phyloP scores from a whole-genome alignment of 257 asterid species.

The Linderniella brevidens region DNA sequence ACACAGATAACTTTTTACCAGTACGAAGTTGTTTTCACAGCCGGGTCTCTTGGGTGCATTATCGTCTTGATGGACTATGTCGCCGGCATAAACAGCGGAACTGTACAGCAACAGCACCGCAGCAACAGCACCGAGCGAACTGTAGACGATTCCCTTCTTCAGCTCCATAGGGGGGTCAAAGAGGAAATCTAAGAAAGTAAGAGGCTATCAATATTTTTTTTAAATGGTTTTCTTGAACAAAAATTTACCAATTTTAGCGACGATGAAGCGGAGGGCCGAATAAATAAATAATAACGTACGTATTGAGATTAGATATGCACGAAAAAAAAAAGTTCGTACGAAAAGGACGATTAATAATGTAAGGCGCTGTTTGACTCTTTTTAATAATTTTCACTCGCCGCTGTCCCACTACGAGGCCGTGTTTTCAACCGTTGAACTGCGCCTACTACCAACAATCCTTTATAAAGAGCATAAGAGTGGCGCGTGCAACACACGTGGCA shows the following conservation, averaged over 20 bases:
- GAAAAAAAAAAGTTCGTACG: slow-evolving; percentile 9
- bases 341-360: slow-evolving; percentile 8
- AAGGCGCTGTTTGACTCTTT: too few relatives aligned
- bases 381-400: background rate
- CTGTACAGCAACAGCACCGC: slow-evolving; percentile 24
- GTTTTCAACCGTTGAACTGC: slow-evolving; percentile 17
- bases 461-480: too few relatives aligned
- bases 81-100: slow-evolving; percentile 54
- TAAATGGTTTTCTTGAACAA: too few relatives aligned
- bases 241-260: too few relatives aligned
- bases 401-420: slow-evolving; percentile 6
- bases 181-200: background rate
- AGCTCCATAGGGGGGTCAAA: slow-evolving; percentile 29
- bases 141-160: slow-evolving; percentile 23
- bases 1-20: slow-evolving; percentile 26
- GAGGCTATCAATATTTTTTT: too few relatives aligned
- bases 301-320: slow-evolving; percentile 20
- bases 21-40: slow-evolving; percentile 72
- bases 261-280: too few relatives aligned
- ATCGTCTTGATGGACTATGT: slow-evolving; percentile 80
- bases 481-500: slow-evolving; percentile 17
- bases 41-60: slow-evolving; percentile 70
- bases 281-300: slow-evolving; percentile 7
- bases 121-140: slow-evolving; percentile 20
- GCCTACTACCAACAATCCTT: too few relatives aligned